Evolutionary conservation across 192 early-diverging fungal species (phyloP), one percentile per base, ranked within the genome.

Genomic region (Coemansia sp.): DNA sequence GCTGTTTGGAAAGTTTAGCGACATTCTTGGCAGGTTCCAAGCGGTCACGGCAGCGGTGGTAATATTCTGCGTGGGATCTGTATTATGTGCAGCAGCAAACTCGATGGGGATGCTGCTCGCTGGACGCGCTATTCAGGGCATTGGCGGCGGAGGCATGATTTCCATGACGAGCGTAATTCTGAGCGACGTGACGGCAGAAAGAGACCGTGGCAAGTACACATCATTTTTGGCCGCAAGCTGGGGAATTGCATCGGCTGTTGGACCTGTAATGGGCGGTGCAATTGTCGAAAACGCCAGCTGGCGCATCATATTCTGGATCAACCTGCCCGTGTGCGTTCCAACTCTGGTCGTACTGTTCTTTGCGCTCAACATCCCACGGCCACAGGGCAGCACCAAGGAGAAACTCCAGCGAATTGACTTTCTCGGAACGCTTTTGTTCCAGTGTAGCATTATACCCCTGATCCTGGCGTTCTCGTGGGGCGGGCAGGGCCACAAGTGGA

Each of bases 391-490:
- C 0, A 26, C 57, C 15, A 36, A 50, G 53, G 74, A 79, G 17
- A 90, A 92, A 63, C 48, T 91, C 6, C 26, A 58, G 12, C 79
- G 85, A 7, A 83, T 94, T 40, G 92, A 92, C 74, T 84, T 82
- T 56, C 65, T 86, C 17, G 92, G 92, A 5, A 61, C 84, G 10
- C 7, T 79, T 15, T 25, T 84, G 2, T 77, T 92, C 51, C 71
- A 87, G 64, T 52, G 68, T 24, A 81, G 83, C 26, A 84, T 89
- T 20, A 69, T 86, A 20, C 80, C 81, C 7, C 63, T 97, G 36
- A 80, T 94, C 14, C 67, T 91, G 11, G 91, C 92, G 1, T 82
- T 91, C 34, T 80, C 90, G 26, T 87, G 89, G 79, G 94, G 90
- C 53, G 94, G 94, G 5, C 76, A 82, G 56, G 80, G 81, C 3